phyloP scores from a whole-genome alignment of 2,329 filamentous ascomycete species.

The Eutypa lata region DNA sequence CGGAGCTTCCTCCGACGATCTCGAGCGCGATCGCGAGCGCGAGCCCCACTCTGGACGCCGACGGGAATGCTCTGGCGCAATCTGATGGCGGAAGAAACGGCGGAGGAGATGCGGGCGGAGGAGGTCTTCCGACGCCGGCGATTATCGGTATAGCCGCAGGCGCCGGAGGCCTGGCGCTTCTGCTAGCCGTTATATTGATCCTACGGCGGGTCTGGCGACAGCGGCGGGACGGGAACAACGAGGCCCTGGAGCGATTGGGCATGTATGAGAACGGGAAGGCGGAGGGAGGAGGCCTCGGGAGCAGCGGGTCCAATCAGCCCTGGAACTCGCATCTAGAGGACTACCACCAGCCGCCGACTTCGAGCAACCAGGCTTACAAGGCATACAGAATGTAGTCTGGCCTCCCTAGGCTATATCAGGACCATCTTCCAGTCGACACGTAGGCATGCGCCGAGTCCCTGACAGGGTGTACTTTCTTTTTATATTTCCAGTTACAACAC shows the following conservation, averaged over 20 bases:
- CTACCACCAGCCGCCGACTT: slow-evolving; percentile 18
- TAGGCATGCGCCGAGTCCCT: no score
- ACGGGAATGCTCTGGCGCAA: background rate
- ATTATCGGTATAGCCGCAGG: slow-evolving; percentile 29
- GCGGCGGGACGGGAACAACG: slow-evolving; percentile 25
- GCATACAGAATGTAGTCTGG: slow-evolving; percentile 25
- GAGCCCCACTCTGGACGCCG: background rate
- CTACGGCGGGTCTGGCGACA: slow-evolving; percentile 27
- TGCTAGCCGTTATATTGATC: slow-evolving; percentile 20
- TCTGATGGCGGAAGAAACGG: slow-evolving; percentile 2
- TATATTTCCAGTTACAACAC: no score
- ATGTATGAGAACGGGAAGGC: slow-evolving; percentile 28
- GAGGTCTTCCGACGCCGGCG: slow-evolving; percentile 15
- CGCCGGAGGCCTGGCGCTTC: slow-evolving; percentile 21
- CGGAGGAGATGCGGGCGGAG: no score
- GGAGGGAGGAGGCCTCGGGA: slow-evolving; percentile 10
- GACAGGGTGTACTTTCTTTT: no score
- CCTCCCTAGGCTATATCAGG: background rate
- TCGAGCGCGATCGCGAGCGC: background rate
- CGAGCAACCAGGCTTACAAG: slow-evolving; percentile 17
- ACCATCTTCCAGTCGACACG: no score
- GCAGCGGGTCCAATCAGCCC: slow-evolving; percentile 21
- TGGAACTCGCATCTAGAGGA: slow-evolving; percentile 29
- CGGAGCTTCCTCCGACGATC: background rate
- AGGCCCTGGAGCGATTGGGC: slow-evolving; percentile 22